Conservation (phyloP, 192 early-diverging fungal genomes). For the Oehlia diaphana region DNA sequence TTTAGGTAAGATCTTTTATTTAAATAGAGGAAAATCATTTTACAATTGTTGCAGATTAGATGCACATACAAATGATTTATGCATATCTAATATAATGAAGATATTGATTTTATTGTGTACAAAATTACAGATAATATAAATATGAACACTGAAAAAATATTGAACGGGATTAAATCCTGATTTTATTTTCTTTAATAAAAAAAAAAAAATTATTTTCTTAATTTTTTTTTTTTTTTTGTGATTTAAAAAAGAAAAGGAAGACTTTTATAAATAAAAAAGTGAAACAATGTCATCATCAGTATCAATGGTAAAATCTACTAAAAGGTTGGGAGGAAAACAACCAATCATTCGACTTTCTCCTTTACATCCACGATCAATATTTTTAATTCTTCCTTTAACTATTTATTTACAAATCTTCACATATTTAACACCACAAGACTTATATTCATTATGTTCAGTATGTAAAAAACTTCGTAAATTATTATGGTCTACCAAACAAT, state of each 20-base stretch:
- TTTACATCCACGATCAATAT: background rate
- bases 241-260: background rate
- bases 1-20: background rate
- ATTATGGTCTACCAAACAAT: background rate
- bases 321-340: background rate
- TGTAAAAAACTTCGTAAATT: background rate
- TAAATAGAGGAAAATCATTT: background rate
- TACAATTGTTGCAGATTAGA: background rate
- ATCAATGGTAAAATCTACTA: background rate
- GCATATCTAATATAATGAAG: background rate
- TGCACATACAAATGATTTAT: background rate
- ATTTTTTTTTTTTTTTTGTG: background rate
- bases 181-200: background rate
- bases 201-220: background rate
- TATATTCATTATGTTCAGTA: background rate
- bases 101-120: background rate
- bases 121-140: background rate
- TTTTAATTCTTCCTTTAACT: background rate
- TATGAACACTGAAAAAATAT: background rate
- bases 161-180: background rate
- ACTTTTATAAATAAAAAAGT: background rate
- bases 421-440: background rate
- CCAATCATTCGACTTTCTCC: background rate
- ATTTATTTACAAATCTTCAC: background rate
- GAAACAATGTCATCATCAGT: background rate